These are phyloP conservation scores for Glycine latifolia DNA, from an alignment of 306 rosid genomes.

Conservation along the genomic window DNA sequence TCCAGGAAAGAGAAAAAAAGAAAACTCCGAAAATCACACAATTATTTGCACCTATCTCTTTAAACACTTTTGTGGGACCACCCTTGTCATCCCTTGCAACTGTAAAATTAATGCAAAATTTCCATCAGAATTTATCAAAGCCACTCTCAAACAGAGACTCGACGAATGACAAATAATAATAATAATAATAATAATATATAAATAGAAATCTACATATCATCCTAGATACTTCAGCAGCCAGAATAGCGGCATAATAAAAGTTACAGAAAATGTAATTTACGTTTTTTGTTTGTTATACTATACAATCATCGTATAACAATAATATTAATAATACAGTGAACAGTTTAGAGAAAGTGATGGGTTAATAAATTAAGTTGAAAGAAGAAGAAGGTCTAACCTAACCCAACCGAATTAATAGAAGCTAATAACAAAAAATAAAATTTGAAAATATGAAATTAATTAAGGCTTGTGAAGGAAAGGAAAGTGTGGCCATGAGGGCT, in stretches of 20 bases:
- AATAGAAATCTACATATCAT: not conserved
- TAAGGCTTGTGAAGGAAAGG: not conserved
- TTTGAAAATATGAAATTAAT: not conserved
- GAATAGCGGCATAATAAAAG: not conserved
- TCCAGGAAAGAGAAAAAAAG: constrained; percentile 15
- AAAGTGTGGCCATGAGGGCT: too few relatives aligned
- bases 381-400: constrained; percentile 26
- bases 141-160: not conserved
- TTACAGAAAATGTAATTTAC: not conserved
- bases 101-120: constrained; percentile 43
- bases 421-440: not conserved
- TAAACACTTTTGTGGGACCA: constrained; percentile 43
- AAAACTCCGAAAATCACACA: constrained; percentile 25
- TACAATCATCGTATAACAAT: not conserved
- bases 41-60: constrained; percentile 48
- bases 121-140: constrained; percentile 35
- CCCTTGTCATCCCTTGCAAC: constrained; percentile 42
- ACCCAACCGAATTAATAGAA: constrained; percentile 27
- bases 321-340: not conserved
- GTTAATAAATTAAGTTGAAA: not conserved
- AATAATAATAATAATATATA: not conserved
- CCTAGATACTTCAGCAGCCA: not conserved
- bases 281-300: not conserved
- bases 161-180: not conserved
- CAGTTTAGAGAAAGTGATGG: not conserved